Evolutionary conservation across 148 eudicot genomes (phyloP), one percentile per base, ranked within the genome.

Genomic region (Mesembryanthemum crystallinum): DNA sequence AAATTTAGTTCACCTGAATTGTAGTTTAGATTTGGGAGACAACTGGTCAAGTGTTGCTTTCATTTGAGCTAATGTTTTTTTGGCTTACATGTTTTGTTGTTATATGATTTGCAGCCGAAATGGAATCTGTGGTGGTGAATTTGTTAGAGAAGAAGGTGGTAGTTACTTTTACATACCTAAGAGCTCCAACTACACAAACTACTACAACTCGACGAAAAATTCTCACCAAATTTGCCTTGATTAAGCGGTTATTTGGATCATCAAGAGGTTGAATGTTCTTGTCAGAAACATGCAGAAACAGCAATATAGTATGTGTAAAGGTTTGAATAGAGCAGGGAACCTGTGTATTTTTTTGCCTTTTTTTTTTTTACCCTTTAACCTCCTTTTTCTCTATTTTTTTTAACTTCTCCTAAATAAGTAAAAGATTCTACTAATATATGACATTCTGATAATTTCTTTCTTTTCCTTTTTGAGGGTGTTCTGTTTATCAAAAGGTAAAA

Each of bases 141-240:
- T 52, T 88, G 69, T 54, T 73, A 69, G 95, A 90, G 83, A 88
- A 87, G 82, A 87, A 87, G 81, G 88, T 90, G 66, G 84, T 82
- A n/a, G 76, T 90, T 29, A 86, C 86, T 7, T 85, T 86, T 66
- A 87, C 74, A 55, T 75, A 75, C 75, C 35, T 52, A 7, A 76
- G 43, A 76, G 60, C 32, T 8, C 67, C 86, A 7, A 25, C 75
- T 27, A 64, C 60, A 42, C 77, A 76, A 39, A 77, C 49, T 17
- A 71, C 60, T 37, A 27, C 72, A 17, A 27, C 63, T 11, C 55
- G 62, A 58, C 67, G 37, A 54, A 80, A 58, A 65, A 45, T 63
- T 7, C 39, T 71, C 6, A 73, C 21, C 69, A 89, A 86, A 64
- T 21, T 71, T 63, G 61, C 85, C 10, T 55, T 78, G 60, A 67